These are phyloP conservation scores for Aquilaria sinensis DNA, from an alignment of 345 rosid species.

Conservation along the genomic window DNA sequence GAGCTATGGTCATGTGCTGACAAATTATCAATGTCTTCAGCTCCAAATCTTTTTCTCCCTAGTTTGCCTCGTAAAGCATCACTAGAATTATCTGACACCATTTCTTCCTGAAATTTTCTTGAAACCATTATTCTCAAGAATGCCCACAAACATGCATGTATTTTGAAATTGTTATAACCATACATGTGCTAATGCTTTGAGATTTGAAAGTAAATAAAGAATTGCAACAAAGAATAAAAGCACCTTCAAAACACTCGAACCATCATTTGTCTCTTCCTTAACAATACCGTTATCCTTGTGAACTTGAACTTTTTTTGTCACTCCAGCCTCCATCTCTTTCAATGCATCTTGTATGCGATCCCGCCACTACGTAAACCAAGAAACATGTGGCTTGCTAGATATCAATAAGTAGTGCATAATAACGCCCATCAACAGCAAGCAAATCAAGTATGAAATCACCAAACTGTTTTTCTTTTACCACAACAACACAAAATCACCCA, in stretches of 20 bases:
- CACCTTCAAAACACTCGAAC: conserved; percentile 42
- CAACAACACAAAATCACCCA: no score
- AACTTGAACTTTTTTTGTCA: conserved; percentile 38
- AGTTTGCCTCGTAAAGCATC: conserved; percentile 30
- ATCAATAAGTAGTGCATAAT: conserved; percentile 2
- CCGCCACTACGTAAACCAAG: conserved; percentile 67
- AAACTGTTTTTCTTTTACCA: no score
- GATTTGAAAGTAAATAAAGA: conserved; percentile 10
- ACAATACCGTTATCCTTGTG: conserved; percentile 43
- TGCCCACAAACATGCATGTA: conserved; percentile 9
- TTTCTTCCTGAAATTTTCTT: conserved; percentile 47
- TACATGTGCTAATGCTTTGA: not conserved
- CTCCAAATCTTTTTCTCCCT: conserved; percentile 69
- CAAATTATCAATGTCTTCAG: conserved; percentile 39
- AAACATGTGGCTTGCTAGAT: conserved; percentile 10
- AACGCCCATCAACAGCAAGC: no score
- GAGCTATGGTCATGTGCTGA: conserved; percentile 41
- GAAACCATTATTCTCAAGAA: conserved; percentile 17
- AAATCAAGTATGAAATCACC: no score
- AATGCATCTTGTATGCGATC: conserved; percentile 71
- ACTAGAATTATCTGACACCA: conserved; percentile 22
- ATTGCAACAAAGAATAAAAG: conserved; percentile 17
- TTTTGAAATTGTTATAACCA: conserved; percentile 4
- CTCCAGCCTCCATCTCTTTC: conserved; percentile 64
- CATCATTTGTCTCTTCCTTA: conserved; percentile 35